phyloP scores from a whole-genome alignment of 495 filamentous ascomycete genomes.

The Penicillium lagena region DNA sequence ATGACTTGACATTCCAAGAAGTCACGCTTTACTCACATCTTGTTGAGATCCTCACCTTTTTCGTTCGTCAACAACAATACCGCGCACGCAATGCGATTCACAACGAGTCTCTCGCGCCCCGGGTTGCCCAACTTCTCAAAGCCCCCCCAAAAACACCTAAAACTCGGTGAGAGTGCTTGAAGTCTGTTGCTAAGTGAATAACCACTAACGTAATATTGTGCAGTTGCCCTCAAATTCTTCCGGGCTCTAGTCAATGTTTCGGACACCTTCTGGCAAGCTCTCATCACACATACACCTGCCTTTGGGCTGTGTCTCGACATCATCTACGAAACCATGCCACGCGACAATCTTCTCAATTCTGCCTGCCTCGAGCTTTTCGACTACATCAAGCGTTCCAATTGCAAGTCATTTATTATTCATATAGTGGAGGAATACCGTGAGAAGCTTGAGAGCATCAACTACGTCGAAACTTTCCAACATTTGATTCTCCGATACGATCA shows the following conservation, averaged over 20 bases:
- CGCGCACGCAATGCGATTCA: slow-evolving; percentile 86
- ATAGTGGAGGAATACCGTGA: slow-evolving; percentile 86
- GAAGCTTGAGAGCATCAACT: slow-evolving; percentile 68
- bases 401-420: slow-evolving; percentile 76
- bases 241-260: slow-evolving; percentile 78
- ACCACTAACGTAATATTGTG: slow-evolving; percentile 6
- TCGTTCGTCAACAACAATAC: slow-evolving; percentile 81
- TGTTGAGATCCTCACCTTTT: slow-evolving; percentile 92
- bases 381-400: slow-evolving; percentile 77
- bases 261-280: slow-evolving; percentile 87
- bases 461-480: slow-evolving; percentile 78
- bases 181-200: neutral
- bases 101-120: slow-evolving; percentile 66
- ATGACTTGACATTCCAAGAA: slow-evolving; percentile 65
- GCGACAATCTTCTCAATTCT: slow-evolving; percentile 93
- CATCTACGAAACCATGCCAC: slow-evolving; percentile 82
- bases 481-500: slow-evolving; percentile 78
- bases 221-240: slow-evolving; percentile 92
- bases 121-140: slow-evolving; percentile 75
- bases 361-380: slow-evolving; percentile 96
- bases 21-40: slow-evolving; percentile 84
- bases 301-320: slow-evolving; percentile 87
- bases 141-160: slow-evolving; percentile 91
- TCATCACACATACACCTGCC: slow-evolving; percentile 76
- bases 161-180: slow-evolving; percentile 62